Conservation (phyloP, 2,329 filamentous ascomycete species). For the Botryotinia globosa region DNA sequence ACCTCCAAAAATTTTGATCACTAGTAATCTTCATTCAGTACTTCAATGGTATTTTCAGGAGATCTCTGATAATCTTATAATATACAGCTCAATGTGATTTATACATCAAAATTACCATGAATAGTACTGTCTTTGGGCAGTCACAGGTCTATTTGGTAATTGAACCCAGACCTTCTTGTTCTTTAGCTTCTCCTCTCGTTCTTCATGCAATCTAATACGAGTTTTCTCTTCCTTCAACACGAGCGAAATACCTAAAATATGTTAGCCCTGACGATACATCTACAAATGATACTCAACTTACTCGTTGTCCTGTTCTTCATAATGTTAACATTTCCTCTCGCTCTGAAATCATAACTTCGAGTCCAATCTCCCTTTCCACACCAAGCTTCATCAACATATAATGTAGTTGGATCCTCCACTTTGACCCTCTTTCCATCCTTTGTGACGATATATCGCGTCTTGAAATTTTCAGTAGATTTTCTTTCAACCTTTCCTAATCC, state of each 20-base stretch:
- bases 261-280: constrained; percentile 17
- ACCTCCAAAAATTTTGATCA: not conserved
- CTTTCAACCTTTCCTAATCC: constrained; percentile 54
- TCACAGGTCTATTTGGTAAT: constrained; percentile 80
- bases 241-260: constrained; percentile 63
- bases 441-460: constrained; percentile 61
- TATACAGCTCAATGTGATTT: constrained; percentile 11
- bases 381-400: constrained; percentile 94
- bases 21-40: not conserved
- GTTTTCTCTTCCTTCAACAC: constrained; percentile 93
- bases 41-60: not conserved
- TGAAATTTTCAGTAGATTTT: constrained; percentile 36
- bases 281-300: constrained; percentile 46
- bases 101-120: constrained; percentile 63
- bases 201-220: constrained; percentile 73
- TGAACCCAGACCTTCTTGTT: constrained; percentile 81
- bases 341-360: constrained; percentile 64
- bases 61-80: constrained; percentile 10
- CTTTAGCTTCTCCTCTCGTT: constrained; percentile 71
- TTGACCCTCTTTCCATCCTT: constrained; percentile 72
- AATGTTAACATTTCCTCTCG: constrained; percentile 67
- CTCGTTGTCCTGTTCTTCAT: constrained; percentile 72
- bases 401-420: constrained; percentile 70
- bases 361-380: constrained; percentile 67
- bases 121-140: constrained; percentile 84